Percentiles rank a stretch among this genome's conserved stretches.
These are phyloP conservation scores for Scenedesmus sp. DNA, from an alignment of 163 green algal genomes.

Conservation along the genomic window DNA sequence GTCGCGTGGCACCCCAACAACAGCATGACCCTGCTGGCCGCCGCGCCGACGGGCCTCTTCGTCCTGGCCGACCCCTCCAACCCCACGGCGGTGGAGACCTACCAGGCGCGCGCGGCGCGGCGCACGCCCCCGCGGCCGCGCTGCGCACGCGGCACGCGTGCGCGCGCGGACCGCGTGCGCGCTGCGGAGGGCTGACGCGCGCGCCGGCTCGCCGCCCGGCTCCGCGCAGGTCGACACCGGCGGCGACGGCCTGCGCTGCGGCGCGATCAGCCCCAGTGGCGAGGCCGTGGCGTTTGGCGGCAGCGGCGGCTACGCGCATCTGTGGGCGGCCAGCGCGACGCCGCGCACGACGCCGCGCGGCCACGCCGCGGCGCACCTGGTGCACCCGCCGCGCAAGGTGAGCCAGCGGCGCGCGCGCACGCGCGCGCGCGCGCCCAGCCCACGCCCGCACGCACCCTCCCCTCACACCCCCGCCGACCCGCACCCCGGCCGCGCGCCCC, in stretches of 20 bases:
- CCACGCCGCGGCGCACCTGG: background rate
- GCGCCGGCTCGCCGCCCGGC: too few species aligned
- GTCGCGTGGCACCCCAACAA: constrained; percentile 78
- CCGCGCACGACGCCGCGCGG: background rate
- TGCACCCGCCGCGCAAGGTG: constrained; percentile 30
- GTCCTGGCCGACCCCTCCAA: constrained; percentile 64
- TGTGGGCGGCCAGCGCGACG: constrained; percentile 55
- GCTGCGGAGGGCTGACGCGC: too few species aligned
- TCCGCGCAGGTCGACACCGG: constrained; percentile 59
- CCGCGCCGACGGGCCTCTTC: constrained; percentile 63
- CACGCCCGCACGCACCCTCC: too few species aligned
- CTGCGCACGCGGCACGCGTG: too few species aligned
- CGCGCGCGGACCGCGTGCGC: too few species aligned
- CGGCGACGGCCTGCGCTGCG: constrained; percentile 54
- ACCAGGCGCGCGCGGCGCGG: constrained; percentile 50
- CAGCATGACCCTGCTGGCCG: constrained; percentile 69
- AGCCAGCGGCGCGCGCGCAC: background rate
- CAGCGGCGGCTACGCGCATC: constrained; percentile 71
- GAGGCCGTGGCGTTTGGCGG: constrained; percentile 73
- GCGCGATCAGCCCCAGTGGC: constrained; percentile 56
- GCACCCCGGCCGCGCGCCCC: too few species aligned
- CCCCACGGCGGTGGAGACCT: constrained; percentile 32
- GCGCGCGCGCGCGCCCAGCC: too few species aligned
- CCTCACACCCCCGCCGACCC: too few species aligned
- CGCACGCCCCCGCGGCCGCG: too few species aligned